Evolutionary conservation across 495 filamentous ascomycete genomes (phyloP), one percentile per base, ranked within the genome.

Genomic region (Lentithecium fluviatile): DNA sequence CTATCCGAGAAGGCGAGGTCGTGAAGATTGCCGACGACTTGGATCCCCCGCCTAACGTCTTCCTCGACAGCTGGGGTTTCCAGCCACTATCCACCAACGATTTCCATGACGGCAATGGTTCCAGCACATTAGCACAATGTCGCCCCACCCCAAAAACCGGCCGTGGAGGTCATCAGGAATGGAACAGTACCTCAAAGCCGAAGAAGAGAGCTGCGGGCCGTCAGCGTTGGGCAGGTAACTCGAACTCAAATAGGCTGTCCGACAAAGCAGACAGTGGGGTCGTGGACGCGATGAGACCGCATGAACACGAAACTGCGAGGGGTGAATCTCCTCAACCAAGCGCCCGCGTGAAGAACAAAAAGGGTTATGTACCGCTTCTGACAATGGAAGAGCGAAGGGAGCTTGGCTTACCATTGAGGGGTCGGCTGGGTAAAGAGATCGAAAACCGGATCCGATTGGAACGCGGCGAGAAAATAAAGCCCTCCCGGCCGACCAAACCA

Each of bases 1-100:
- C 85, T 11, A 84, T 87, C 13, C 78, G 85, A 25, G 70, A 69
- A 24, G 83, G 83, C 5, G 64, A 78, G 38, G 71, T 80, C 29
- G 4, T 4, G 10, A 32, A 3, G 3, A 3, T 10, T 32, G 4
- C 4, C 3, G 10, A 32, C 3, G 10, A 32, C 29, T 32, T 32
- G 10, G 29, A 32, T 32, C 29, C 29, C 10, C 29, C 29, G 29
- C 3, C 3, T 32, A 32, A 32, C 10, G 29, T 32, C 10, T 32
- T 32, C 29, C 29, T 32, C 29, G 29, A 32, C 10, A 10, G 10
- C 3, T 32, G 29, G 29, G 29, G 29, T 32, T 32, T 32, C 29
- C 29, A 4, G 10, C 29, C 29, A 10, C 29, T 32, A 4, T 3
- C 29, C 10, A 32, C 10, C 3, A 10, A 32, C 29, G 29, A 32